Evolutionary conservation across 2,329 filamentous ascomycete genomes (phyloP).

Genomic region (Raffaelea deltoideospora): DNA sequence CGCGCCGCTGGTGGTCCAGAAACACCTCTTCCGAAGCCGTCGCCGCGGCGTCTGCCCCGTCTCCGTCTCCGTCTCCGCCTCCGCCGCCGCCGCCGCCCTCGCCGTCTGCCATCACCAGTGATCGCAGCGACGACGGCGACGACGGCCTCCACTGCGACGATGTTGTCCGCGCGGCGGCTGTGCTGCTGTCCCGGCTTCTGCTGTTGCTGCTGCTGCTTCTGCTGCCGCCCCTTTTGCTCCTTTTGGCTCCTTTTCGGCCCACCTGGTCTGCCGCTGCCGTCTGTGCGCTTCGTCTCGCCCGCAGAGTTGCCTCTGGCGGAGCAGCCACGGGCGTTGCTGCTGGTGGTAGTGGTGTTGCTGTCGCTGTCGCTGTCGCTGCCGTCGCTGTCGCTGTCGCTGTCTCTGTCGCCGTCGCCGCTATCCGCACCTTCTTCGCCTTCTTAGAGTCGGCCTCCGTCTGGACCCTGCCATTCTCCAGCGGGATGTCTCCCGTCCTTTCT

Average conservation of each 20-base stretch:
- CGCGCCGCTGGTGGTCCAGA: slow-evolving; percentile 59
- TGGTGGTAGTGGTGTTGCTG: background rate
- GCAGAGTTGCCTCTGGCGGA: background rate
- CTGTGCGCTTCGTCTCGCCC: background rate
- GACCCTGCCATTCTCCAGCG: too few species aligned
- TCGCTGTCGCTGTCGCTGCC: background rate
- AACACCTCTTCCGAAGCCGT: slow-evolving; percentile 53
- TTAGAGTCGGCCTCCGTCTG: background rate
- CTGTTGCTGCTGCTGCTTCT: too few species aligned
- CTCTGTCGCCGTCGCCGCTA: slow-evolving; percentile 1
- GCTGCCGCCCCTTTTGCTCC: too few species aligned
- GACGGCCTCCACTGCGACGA: slow-evolving; percentile 3
- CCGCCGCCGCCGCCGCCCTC: slow-evolving; percentile 12
- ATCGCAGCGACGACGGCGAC: slow-evolving; percentile 5
- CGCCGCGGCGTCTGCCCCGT: slow-evolving; percentile 20
- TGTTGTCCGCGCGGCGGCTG: slow-evolving; percentile 8
- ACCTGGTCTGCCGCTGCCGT: background rate
- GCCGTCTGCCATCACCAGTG: too few species aligned
- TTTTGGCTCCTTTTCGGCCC: too few species aligned
- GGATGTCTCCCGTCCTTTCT: too few species aligned
- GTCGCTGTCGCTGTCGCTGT: slow-evolving; percentile 4
- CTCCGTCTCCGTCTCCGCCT: slow-evolving; percentile 13
- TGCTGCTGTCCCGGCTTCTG: too few species aligned
- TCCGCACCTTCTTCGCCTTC: slow-evolving; percentile 6
- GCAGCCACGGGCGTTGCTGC: background rate